Evolutionary conservation across 2,329 filamentous ascomycete species (phyloP).

Genomic region (Ophiocordyceps robertsii): DNA sequence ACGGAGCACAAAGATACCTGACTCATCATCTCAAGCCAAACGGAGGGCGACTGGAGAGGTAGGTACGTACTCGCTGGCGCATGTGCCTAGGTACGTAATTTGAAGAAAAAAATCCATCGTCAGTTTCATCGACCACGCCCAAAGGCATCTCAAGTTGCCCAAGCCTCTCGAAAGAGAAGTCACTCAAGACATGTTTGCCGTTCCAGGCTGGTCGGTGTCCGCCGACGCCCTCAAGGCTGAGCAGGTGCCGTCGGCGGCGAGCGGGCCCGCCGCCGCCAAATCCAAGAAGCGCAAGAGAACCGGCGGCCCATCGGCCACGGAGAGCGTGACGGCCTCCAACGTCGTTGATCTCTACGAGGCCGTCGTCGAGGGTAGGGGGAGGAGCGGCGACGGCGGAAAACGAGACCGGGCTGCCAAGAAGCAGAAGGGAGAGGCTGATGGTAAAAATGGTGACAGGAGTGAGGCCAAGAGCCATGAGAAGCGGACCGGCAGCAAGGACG

Average conservation of each 20-base stretch:
- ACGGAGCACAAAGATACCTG: too few relatives aligned
- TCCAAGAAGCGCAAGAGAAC: slow-evolving; percentile 45
- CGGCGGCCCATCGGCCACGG: slow-evolving; percentile 8
- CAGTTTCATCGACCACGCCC: not conserved
- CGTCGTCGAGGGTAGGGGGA: slow-evolving; percentile 57
- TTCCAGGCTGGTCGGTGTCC: slow-evolving; percentile 82
- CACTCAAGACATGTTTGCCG: slow-evolving; percentile 60
- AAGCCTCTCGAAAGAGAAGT: not conserved
- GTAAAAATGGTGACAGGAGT: slow-evolving; percentile 11
- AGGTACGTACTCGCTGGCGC: too few relatives aligned
- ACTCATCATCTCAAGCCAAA: too few relatives aligned
- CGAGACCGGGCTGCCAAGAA: slow-evolving; percentile 12
- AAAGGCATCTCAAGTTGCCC: not conserved
- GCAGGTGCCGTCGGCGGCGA: slow-evolving; percentile 20
- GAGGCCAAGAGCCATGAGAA: slow-evolving; percentile 18
- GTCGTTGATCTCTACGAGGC: slow-evolving; percentile 67
- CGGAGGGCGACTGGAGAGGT: too few relatives aligned
- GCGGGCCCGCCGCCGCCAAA: slow-evolving; percentile 25
- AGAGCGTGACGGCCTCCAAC: slow-evolving; percentile 52
- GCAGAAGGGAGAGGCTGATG: slow-evolving; percentile 5
- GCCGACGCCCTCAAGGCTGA: slow-evolving; percentile 60
- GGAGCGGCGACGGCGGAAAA: slow-evolving; percentile 10
- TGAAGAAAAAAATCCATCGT: not conserved
- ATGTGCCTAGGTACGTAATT: too few relatives aligned
- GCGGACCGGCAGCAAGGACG: not conserved